Percentiles rank a stretch among this genome's conserved stretches.
Evolutionary conservation across 768 basidiomycete genomes (phyloP).

Genomic region (Boletus barrowsii): DNA sequence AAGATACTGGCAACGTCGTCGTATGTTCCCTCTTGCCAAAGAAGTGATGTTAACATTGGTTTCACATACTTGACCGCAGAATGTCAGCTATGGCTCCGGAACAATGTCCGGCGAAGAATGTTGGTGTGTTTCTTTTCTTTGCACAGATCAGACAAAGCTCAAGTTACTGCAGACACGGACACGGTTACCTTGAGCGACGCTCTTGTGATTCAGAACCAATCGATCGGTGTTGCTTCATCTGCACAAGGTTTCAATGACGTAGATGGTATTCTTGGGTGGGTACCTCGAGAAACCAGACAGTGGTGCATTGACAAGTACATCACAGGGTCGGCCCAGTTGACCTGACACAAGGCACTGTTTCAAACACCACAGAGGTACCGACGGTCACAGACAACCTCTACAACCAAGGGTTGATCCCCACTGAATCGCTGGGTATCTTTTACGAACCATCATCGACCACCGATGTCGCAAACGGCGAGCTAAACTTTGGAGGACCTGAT

Average conservation of each 20-base stretch:
- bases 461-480: slow-evolving; percentile 46
- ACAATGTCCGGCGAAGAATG: slow-evolving; percentile 52
- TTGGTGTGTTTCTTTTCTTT: slow-evolving; percentile 17
- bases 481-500: slow-evolving; percentile 55
- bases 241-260: slow-evolving; percentile 43
- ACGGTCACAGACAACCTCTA: slow-evolving; percentile 59
- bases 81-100: slow-evolving; percentile 54
- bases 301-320: background rate
- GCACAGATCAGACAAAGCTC: background rate
- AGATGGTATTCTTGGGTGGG: slow-evolving; percentile 53
- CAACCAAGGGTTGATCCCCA: slow-evolving; percentile 41
- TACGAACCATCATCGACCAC: slow-evolving; percentile 45
- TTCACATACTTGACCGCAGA: slow-evolving; percentile 27
- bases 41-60: background rate
- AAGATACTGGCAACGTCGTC: slow-evolving; percentile 36
- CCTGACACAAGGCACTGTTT: slow-evolving; percentile 45
- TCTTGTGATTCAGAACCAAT: slow-evolving; percentile 46
- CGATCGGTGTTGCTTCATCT: slow-evolving; percentile 45
- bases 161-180: slow-evolving; percentile 40
- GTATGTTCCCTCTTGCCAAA: slow-evolving; percentile 23
- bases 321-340: slow-evolving; percentile 49
- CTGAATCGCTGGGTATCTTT: slow-evolving; percentile 49
- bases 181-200: slow-evolving; percentile 39
- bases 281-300: background rate
- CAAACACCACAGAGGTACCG: slow-evolving; percentile 37